Evolutionary conservation across 1,284 basidiomycete genomes (phyloP), one percentile per base, ranked within the genome.

Genomic region (Pseudozyma flocculosa): DNA sequence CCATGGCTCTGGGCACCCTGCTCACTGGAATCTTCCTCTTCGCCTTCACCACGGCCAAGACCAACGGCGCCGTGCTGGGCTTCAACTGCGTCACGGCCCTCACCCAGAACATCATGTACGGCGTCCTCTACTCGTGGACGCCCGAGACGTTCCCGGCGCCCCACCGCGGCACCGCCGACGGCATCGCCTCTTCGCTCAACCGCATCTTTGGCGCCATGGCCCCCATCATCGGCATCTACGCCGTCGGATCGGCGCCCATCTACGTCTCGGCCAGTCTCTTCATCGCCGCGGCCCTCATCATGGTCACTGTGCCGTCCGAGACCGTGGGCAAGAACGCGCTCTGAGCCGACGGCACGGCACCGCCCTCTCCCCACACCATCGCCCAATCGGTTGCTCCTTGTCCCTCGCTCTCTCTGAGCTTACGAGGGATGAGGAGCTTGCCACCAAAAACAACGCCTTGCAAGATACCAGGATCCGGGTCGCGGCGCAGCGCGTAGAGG

Each of bases 21-120:
- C 39, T 75, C 2, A 75, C 75, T 13, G 76, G 75, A 40, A 60
- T 76, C 19, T 76, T 78, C 62, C 59, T 78, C n/a, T 76, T 75
- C 58, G 68, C 61, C 29, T 70, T 75, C 43, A 76, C 71, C 26
- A 64, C 58, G 4, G 67, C 70, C 21, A 46, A 40, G 17, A 73
- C 42, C 44, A 43, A 64, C 29, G 57, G 47, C 19, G 71, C 63
- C 36, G 62, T 65, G 23, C 61, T 77, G 3, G 73, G 60, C 3
- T 71, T 72, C 61, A 74, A 70, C 49, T 76, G 72, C 44, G 61
- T 68, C n/a, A 63, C 59, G 0, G 58, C 74, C 0, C 57, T 68
- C 7, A 60, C 65, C 18, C 73, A 76, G 38, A 64, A 73, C 32
- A 48, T 70, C 38, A 75, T 75, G 71, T 72, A 69, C 42, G 67